phyloP scores from a whole-genome alignment of 2,329 filamentous ascomycete genomes.

The Daldinia sp. region DNA sequence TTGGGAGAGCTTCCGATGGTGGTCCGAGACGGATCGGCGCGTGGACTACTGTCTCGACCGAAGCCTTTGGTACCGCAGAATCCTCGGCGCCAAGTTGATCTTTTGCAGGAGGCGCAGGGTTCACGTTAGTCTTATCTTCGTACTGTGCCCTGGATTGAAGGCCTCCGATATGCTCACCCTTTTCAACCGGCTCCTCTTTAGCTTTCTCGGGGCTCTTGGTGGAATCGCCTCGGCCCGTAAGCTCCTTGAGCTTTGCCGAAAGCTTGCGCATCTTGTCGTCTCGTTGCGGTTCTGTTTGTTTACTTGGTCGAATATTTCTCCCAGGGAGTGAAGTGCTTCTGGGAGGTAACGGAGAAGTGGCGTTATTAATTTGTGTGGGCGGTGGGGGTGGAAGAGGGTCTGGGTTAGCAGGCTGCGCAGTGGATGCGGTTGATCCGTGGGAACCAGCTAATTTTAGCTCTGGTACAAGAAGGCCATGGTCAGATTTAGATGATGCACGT shows the following conservation, averaged over 20 bases:
- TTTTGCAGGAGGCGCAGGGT: conserved; percentile 21
- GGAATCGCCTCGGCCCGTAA: conserved; percentile 23
- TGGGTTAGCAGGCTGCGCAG: conserved; percentile 30
- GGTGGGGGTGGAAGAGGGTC: conserved; percentile 40
- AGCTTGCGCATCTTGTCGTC: conserved; percentile 33
- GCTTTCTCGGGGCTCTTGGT: conserved; percentile 1
- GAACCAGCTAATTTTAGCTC: conserved; percentile 59
- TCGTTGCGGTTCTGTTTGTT: conserved; percentile 26
- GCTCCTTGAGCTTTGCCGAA: conserved; percentile 36
- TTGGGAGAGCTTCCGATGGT: conserved; percentile 28
- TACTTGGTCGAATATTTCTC: conserved; percentile 41
- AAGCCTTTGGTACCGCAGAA: conserved; percentile 9
- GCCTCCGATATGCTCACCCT: neutral
- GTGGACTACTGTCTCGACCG: conserved; percentile 12
- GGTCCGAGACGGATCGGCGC: conserved; percentile 4
- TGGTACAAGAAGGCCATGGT: conserved; percentile 56
- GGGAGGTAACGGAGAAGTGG: conserved; percentile 36
- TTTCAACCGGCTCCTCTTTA: conserved; percentile 5
- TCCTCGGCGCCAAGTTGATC: conserved; percentile 12
- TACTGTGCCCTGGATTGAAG: neutral
- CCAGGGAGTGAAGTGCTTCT: conserved; percentile 41
- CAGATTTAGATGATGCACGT: conserved; percentile 58
- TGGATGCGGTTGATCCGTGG: conserved; percentile 57
- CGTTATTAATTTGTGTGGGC: conserved; percentile 30
- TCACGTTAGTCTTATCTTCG: conserved; percentile 4